Conservation (phyloP, 176 grass and related monocot genomes). For the Saccharum officinarum region DNA sequence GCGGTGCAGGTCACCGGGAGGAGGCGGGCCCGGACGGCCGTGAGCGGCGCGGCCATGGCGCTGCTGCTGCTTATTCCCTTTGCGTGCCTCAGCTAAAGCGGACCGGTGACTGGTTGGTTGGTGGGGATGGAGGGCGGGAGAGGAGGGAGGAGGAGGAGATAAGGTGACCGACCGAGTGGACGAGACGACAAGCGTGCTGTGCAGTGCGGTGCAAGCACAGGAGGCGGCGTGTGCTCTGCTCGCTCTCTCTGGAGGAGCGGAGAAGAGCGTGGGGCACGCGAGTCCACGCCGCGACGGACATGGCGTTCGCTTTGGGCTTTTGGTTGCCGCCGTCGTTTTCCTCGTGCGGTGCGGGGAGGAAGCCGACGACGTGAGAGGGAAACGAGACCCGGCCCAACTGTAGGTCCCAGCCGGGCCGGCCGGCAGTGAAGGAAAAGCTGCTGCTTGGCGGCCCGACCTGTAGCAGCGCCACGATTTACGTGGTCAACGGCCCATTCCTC, state of each 20-base stretch:
- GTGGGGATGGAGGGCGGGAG: not conserved
- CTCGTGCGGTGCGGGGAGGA: not conserved
- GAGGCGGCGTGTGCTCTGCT: not conserved
- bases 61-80: not conserved
- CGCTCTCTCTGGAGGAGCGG: not conserved
- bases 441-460: no score
- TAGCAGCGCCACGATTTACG: no score
- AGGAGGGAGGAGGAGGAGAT: not conserved
- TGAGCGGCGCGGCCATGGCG: slow-evolving; percentile 42
- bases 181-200: not conserved
- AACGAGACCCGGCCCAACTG: no score
- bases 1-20: slow-evolving; percentile 15
- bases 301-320: not conserved
- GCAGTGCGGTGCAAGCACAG: no score
- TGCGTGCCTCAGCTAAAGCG: no score
- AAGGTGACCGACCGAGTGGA: not conserved
- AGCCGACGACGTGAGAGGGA: not conserved
- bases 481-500: no score
- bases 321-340: not conserved
- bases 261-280: not conserved
- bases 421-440: no score
- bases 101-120: not conserved
- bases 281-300: not conserved
- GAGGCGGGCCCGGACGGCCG: slow-evolving; percentile 19
- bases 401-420: no score